Evolutionary conservation across 2,329 filamentous ascomycete species (phyloP), one percentile per base, ranked within the genome.

Genomic region (Cadophora malorum): DNA sequence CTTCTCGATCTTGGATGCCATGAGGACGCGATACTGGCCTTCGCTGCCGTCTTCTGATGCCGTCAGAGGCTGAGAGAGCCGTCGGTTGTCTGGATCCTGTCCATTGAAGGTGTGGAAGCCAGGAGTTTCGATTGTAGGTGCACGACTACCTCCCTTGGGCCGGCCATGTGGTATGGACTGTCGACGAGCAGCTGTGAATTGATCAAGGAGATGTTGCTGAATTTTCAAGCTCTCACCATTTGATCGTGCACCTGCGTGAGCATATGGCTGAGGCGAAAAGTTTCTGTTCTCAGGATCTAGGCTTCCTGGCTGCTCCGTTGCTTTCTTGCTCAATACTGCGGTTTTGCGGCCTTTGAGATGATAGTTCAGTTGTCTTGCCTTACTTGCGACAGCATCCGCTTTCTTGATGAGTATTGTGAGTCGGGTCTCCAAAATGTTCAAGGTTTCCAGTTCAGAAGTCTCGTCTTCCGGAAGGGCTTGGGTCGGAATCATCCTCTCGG

Each of bases 391-490:
- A 84, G 79, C 90, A 76, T 96, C 93, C 3, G 93, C 93, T 75
- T 90, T 88, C 76, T 93, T 92, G 73, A 92, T 93, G 53, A 97
- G 86, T 72, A 91, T 86, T 47, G 88, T 87, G 45, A 96, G 82
- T 70, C 93, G 91, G 78, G 90, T 88, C 79, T 97, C 92, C 33
- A 97, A 79, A 62, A 96, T 94, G 74, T 96, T 92, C 74, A 96
- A 82, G 0, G 93, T 95, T 14, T 90, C 92, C 47, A 96, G 80
- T 77, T 97, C 93, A 72, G 93, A 93, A 76, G 90, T 88, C 79
- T 97, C 94, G 76, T 97, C 93, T 76, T 96, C 93, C 67, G 91
- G 88, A 60, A 96, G 90, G 0, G 93, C 92, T 71, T 94, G 89
- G 16, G 91, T 90, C 1, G 93, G 90, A 21, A 94, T 93, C 79